Evolutionary conservation across 1,139 yeast genomes (phyloP).

Genomic region (Tardiomyces digboiensis): DNA sequence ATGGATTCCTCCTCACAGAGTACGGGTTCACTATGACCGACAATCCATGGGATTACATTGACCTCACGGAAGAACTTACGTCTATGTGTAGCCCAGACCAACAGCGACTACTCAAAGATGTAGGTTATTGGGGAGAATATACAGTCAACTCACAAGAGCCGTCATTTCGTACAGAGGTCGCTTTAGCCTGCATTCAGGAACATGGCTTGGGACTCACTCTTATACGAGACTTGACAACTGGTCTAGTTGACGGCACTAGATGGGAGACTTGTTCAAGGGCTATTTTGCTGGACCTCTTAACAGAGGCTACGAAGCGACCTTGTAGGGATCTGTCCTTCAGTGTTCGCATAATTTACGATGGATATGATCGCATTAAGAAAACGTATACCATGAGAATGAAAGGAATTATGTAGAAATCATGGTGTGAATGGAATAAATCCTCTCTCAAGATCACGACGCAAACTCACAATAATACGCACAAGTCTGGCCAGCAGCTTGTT

Average conservation of each 20-base stretch:
- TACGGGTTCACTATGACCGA: constrained; percentile 62
- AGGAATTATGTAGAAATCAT: too few species aligned
- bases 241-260: not conserved
- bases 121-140: constrained; percentile 64
- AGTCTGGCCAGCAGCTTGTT: constrained; percentile 41
- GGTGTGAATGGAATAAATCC: constrained; percentile 9
- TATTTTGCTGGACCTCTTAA: not conserved
- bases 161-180: constrained; percentile 71
- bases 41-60: constrained; percentile 66
- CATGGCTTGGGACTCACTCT: not conserved
- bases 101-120: constrained; percentile 36
- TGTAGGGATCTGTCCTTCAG: not conserved
- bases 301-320: not conserved
- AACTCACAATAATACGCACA: constrained; percentile 21
- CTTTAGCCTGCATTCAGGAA: constrained; percentile 55
- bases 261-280: not conserved
- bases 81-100: constrained; percentile 33
- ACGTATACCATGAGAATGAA: too few species aligned
- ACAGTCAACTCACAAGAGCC: constrained; percentile 44
- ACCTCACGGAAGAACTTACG: constrained; percentile 39
- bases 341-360: not conserved
- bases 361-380: too few species aligned
- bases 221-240: not conserved
- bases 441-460: constrained; percentile 5
- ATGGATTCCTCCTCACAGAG: constrained; percentile 71